Evolutionary conservation across 2,329 filamentous ascomycete genomes (phyloP).

Genomic region (Camptophora hylomeconis): DNA sequence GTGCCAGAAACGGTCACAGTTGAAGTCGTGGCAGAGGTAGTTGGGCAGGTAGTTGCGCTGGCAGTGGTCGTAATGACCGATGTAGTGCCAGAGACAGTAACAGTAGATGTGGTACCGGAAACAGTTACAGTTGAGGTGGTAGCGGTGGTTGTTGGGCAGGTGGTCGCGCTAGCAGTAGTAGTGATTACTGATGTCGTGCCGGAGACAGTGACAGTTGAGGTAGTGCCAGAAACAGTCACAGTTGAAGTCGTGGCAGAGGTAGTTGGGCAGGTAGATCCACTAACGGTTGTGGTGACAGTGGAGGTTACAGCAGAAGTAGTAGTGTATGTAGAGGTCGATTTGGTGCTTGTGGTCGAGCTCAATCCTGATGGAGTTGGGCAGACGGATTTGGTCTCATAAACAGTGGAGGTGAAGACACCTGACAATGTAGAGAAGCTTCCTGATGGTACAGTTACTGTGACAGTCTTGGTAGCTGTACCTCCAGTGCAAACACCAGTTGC

Average conservation of each 20-base stretch:
- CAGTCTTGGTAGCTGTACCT: constrained; percentile 5
- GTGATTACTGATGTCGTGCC: constrained; percentile 3
- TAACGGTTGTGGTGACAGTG: constrained; percentile 1
- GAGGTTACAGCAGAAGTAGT: constrained; percentile 3
- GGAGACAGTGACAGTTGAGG: constrained; percentile 6
- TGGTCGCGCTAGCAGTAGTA: not conserved
- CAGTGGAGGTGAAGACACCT: constrained; percentile 2
- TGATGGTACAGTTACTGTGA: too few species aligned
- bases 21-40: constrained; percentile 1
- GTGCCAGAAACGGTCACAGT: constrained; percentile 1
- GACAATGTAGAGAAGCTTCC: too few species aligned
- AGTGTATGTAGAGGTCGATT: too few species aligned
- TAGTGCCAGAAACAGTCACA: constrained; percentile 1
- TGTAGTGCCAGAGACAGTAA: constrained; percentile 6
- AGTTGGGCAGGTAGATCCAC: not conserved
- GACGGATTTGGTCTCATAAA: constrained; percentile 8
- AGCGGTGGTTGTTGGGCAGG: constrained; percentile 3
- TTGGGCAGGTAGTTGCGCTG: constrained; percentile 4
- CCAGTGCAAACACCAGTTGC: constrained; percentile 7
- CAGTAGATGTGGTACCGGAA: not conserved
- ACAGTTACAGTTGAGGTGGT: constrained; percentile 4
- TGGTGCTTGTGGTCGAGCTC: too few species aligned
- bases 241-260: constrained; percentile 5
- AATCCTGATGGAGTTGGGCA: too few species aligned
- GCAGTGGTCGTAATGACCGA: not conserved